Evolutionary conservation across 2,329 filamentous ascomycete species (phyloP).

Genomic region (Penicillium sp.): DNA sequence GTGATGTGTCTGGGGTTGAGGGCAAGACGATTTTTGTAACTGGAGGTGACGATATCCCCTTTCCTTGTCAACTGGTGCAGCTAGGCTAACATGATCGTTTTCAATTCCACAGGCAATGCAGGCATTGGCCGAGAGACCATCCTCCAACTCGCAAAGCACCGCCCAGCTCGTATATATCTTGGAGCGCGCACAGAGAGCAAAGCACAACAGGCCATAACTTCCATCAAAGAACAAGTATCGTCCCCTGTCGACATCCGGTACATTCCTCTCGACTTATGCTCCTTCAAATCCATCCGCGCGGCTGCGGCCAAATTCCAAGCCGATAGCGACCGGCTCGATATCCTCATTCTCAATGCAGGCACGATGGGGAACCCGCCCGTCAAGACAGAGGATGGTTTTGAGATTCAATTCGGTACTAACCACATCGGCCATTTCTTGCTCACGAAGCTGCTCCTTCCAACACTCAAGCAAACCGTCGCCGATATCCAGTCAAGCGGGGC

Average conservation of each 20-base stretch:
- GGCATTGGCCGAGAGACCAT: slow-evolving; percentile 54
- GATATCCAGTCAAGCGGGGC: slow-evolving; percentile 35
- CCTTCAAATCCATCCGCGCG: slow-evolving; percentile 52
- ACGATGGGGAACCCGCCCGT: slow-evolving; percentile 48
- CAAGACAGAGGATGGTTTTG: slow-evolving; percentile 47
- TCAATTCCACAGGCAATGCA: slow-evolving; percentile 43
- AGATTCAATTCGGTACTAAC: slow-evolving; percentile 53
- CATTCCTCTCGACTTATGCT: slow-evolving; percentile 55
- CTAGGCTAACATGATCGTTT: background rate
- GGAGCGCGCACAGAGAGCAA: slow-evolving; percentile 53
- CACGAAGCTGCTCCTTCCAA: slow-evolving; percentile 49
- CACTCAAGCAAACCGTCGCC: slow-evolving; percentile 41
- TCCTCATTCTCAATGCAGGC: slow-evolving; percentile 53
- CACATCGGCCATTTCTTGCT: slow-evolving; percentile 53
- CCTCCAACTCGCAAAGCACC: slow-evolving; percentile 54
- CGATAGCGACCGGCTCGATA: slow-evolving; percentile 48
- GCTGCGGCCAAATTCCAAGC: slow-evolving; percentile 50
- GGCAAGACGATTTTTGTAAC: slow-evolving; percentile 58
- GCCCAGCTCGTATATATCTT: slow-evolving; percentile 59
- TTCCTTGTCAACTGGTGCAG: background rate
- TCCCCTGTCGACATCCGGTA: slow-evolving; percentile 47
- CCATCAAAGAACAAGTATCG: slow-evolving; percentile 40
- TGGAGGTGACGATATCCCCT: slow-evolving; percentile 46
- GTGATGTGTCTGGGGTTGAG: slow-evolving; percentile 51
- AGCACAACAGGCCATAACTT: slow-evolving; percentile 51